phyloP scores from a whole-genome alignment of 768 basidiomycete species.

The Xanthoconium purpureum region DNA sequence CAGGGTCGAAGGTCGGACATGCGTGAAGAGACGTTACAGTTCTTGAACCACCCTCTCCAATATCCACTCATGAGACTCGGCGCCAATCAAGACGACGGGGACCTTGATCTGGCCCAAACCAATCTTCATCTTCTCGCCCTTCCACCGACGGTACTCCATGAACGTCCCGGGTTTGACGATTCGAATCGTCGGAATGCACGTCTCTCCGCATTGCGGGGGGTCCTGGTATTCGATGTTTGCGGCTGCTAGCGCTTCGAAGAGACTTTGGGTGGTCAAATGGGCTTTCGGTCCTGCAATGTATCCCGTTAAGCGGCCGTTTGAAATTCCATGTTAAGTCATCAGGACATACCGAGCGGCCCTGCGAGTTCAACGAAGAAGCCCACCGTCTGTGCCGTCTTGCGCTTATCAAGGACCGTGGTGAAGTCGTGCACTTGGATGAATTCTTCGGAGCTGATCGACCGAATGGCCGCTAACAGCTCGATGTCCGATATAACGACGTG shows the following conservation, averaged over 20 bases:
- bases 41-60: slow-evolving; percentile 4
- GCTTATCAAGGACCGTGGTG: slow-evolving; percentile 7
- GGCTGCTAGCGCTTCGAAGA: slow-evolving; percentile 6
- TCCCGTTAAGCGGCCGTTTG: background rate
- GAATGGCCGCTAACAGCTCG: slow-evolving; percentile 3
- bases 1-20: no score
- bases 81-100: slow-evolving; percentile 7
- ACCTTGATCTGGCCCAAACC: slow-evolving; percentile 16
- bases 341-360: slow-evolving; percentile 1
- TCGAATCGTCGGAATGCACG: slow-evolving; percentile 10
- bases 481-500: slow-evolving; percentile 1
- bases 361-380: slow-evolving; percentile 14
- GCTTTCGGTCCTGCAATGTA: background rate
- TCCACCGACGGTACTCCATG: slow-evolving; percentile 8
- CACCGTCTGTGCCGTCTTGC: slow-evolving; percentile 7
- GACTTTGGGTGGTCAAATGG: background rate
- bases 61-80: slow-evolving; percentile 7
- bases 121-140: slow-evolving; percentile 3
- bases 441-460: slow-evolving; percentile 2
- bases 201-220: background rate
- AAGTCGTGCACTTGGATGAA: slow-evolving; percentile 8
- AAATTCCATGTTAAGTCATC: background rate
- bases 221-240: background rate
- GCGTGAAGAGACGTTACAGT: background rate
- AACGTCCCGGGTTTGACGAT: slow-evolving; percentile 12